Evolutionary conservation across 176 grass and related monocot genomes (phyloP), one percentile per base, ranked within the genome.

Genomic region (Carex parvula): DNA sequence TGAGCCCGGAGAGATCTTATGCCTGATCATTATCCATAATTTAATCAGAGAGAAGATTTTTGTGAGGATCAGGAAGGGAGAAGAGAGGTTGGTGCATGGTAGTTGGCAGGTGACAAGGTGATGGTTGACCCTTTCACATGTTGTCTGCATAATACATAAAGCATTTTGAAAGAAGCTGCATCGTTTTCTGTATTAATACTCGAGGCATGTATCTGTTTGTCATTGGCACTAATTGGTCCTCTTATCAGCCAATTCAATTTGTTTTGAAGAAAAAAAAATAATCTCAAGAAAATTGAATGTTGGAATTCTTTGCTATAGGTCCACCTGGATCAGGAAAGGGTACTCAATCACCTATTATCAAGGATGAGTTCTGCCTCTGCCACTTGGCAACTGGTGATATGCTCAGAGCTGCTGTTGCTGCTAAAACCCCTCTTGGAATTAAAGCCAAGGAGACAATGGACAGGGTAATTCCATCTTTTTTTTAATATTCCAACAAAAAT

Each of bases 351-450:
- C 91, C 93, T 20, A 82, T 95, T 64, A 95, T 98, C 77, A 98
- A 98, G 85, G 96, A 95, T 64, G 96, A 98, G 22, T 93, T 90
- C 30, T 98, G 95, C 86, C 73, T 98, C 64, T 98, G 95, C 77
- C 95, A 98, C 90, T 88, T 98, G 84, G 95, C 95, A 67, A 98
- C 95, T 58, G 95, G 95, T 90, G 95, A 94, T 86, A 98, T 98
- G 95, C 80, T 98, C 64, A 90, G 95, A 81, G 95, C 95, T 85
- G 92, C 95, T 78, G 95, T 98, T 26, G 84, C 89, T 72, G 95
- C 91, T 86, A 94, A 98, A 78, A 98, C 92, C 73, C 92, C 92
- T 79, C 89, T 98, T 15, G 95, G 95, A 21, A 24, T 95, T 80
- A 98, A 98, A 88, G 95, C 92, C 83, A 98, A 98, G 87, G 95